Base-by-base conservation (phyloP, 1,284 basidiomycete species). In the Malassezia slooffiae region DNA sequence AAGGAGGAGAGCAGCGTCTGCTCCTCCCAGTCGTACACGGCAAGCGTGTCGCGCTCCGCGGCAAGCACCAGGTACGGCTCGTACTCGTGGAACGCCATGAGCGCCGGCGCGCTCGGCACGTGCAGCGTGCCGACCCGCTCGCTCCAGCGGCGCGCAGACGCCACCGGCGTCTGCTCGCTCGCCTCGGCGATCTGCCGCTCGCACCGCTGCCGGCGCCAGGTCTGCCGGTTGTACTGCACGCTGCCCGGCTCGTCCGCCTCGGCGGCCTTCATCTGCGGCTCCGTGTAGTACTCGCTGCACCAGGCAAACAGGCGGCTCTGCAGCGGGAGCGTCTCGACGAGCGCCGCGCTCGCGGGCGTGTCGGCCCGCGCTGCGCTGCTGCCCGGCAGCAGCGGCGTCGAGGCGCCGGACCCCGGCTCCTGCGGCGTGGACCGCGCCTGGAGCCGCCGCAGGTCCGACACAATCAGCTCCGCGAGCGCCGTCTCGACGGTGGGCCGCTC, bases 261-360 rank as follows among this genome's bases (percentile, higher is more conserved):
- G 15, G 85, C 80, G 77, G 89, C 45, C 49, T 86, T 82, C 66
- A 69, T 69, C 47, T 69, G 91, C 4, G 91, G 89, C 71, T 96
- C 90, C 52, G 85, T 89, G 74, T 95, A 97, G 70, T 96, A 96
- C 67, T 96, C 90, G 61, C 81, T 80, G 50, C 87, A 89, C 86
- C 88, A 96, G 63, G 93, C 89, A 67, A 85, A 97, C 70, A 88
- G 90, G 2, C 79, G 77, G 62, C 85, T 89, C 72, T 87, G 88
- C 58, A 97, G 72, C 0, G 91, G 91, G 48, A 97, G 72, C 2
- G 75, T 72, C 57, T 77, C 73, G 17, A 47, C 43, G 11, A 60
- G 43, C 16, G 45, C 48, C 23, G 42, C 88, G 57, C 96, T 72
- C 0, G 91, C 91, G 48, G 96, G 72, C 2, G 75, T 72, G 58